Percentiles rank a stretch among this genome's conserved stretches.
These are phyloP conservation scores for Phytophthora pistaciae DNA, from an alignment of 352 stramenopile genomes.

Conservation along the genomic window DNA sequence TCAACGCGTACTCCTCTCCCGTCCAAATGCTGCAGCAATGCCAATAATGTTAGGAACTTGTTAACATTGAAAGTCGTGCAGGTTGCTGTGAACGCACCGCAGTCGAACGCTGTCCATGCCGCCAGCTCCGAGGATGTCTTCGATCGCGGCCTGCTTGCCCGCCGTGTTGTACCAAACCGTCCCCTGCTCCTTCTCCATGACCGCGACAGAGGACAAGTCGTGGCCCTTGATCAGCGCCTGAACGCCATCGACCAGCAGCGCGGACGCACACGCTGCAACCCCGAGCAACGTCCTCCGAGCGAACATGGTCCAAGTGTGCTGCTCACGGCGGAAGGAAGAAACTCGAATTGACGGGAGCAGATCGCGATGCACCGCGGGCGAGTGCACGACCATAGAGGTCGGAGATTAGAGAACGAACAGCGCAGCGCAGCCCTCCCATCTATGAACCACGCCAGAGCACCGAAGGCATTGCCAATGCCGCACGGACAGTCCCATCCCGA, in stretches of 20 bases:
- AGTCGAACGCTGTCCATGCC: slow-evolving; percentile 45
- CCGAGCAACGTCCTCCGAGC: slow-evolving; percentile 7
- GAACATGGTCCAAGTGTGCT: slow-evolving; percentile 11
- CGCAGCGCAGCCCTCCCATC: neutral
- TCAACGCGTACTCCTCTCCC: slow-evolving; percentile 27
- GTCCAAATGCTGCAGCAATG: slow-evolving; percentile 33
- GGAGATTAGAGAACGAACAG: slow-evolving; percentile 8
- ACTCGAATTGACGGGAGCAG: slow-evolving; percentile 2
- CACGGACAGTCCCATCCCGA: slow-evolving; percentile 7
- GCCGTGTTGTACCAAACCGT: slow-evolving; percentile 29
- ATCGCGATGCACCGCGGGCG: slow-evolving; percentile 1
- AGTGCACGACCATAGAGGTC: slow-evolving; percentile 9
- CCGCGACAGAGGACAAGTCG: slow-evolving; percentile 33
- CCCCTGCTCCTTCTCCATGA: slow-evolving; percentile 40
- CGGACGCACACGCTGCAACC: slow-evolving; percentile 3
- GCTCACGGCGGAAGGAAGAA: neutral
- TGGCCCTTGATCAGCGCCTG: slow-evolving; percentile 37
- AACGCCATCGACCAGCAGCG: slow-evolving; percentile 13
- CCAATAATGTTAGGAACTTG: neutral
- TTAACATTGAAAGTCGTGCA: neutral
- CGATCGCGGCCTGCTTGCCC: slow-evolving; percentile 29
- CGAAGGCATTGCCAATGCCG: neutral
- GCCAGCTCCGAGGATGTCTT: slow-evolving; percentile 36
- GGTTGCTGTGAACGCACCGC: slow-evolving; percentile 17
- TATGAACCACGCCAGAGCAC: neutral